A percentile compares a stretch with the other conserved stretches of the same genome.
phyloP scores from a whole-genome alignment of 257 asterid genomes.

The Coffea canephora region DNA sequence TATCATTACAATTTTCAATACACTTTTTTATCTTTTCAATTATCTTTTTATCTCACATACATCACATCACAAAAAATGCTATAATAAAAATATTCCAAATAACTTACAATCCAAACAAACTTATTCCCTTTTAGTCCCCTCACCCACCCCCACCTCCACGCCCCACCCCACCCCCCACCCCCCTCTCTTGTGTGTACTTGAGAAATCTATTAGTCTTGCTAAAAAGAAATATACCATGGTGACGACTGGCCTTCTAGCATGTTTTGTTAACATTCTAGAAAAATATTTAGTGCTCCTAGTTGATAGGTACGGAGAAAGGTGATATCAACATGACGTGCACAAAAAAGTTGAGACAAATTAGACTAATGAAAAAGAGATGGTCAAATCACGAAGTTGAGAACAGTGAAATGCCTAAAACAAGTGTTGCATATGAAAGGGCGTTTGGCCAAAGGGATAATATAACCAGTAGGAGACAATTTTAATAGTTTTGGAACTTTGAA shows the following conservation, averaged over 20 bases:
- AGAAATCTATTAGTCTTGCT: neutral
- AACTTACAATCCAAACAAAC: neutral
- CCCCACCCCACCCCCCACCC: neutral
- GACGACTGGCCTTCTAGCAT: neutral
- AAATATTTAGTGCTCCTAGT: neutral
- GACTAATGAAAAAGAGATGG: neutral
- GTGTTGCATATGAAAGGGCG: slow-evolving; percentile 8
- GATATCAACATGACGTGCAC: slow-evolving; percentile 10
- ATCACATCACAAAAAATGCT: no score
- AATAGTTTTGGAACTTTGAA: slow-evolving; percentile 3
- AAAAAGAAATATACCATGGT: slow-evolving; percentile 1
- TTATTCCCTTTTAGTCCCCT: slow-evolving; percentile 12
- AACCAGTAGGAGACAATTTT: no score
- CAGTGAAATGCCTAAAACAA: slow-evolving; percentile 7
- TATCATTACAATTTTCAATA: no score
- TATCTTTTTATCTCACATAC: no score
- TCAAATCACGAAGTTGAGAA: slow-evolving; percentile 10
- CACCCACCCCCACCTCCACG: neutral
- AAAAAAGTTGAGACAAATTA: slow-evolving; percentile 5
- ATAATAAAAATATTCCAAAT: no score
- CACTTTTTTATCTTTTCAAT: no score
- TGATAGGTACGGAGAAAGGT: neutral
- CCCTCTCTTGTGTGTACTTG: neutral
- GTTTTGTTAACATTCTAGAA: neutral
- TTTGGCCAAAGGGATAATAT: slow-evolving; percentile 7